Evolutionary conservation across 768 basidiomycete species (phyloP), one percentile per base, ranked within the genome.

Genomic region (Boletus rufocinnamomeus): DNA sequence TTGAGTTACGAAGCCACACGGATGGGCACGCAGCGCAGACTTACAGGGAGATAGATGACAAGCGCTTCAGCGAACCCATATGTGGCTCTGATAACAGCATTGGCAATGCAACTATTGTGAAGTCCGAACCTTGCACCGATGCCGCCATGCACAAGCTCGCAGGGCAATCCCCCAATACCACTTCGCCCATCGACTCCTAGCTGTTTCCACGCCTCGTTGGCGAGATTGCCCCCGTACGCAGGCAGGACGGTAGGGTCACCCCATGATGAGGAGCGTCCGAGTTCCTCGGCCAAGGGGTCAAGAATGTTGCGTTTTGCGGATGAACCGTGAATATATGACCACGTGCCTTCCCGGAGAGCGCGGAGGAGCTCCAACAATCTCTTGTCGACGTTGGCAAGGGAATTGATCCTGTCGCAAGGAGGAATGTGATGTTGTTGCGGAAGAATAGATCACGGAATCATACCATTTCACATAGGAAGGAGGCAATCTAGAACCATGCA

Each of bases 161-260:
- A 93, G 2, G 91, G 91, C 8, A 92, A 60, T 2, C 91, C 91
- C 3, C 89, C 91, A 4, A 88, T 66, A 4, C 82, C 80, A 1
- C 69, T 43, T 47, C 91, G 73, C 25, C 76, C 80, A 8, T 62
- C 69, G 1, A 91, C 79, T 2, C 83, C 82, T 9, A 93, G 67
- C 13, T 62, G 60, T 51, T 79, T 76, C 91, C 90, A 93, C 6
- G 70, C 66, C 2, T 72, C 67, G 60, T 79, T 74, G 4, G 89
- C 86, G 6, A 65, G 21, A 25, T 70, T 52, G 13, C 87, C 86
- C 6, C 90, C 89, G 59, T 80, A 83, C 0, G 84, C 82, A 27
- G 91, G 89, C 19, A 92, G 70, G 7, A 75, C 54, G 6, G 61
- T 59, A 3, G 86, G 84, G 64, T 91, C 80, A 3, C 85, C 90